phyloP scores from a whole-genome alignment of 441 rosid species.

The Brassica hybrid region DNA sequence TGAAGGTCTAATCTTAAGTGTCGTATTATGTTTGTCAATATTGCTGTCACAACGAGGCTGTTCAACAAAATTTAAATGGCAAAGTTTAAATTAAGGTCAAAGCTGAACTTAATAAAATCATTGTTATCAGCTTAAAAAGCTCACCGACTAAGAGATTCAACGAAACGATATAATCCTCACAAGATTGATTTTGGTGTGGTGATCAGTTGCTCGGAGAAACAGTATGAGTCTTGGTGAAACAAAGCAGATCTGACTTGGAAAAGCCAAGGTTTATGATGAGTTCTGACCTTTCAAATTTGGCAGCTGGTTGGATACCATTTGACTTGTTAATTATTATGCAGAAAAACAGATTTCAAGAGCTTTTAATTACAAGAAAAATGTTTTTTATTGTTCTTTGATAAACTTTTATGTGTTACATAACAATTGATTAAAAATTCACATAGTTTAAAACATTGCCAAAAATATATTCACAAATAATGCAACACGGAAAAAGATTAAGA shows the following conservation, averaged over 20 bases:
- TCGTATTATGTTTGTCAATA: neutral
- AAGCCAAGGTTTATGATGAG: neutral
- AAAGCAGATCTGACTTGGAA: neutral
- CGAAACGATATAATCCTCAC: slow-evolving; percentile 4
- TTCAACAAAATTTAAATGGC: neutral
- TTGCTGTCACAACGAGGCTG: slow-evolving; percentile 2
- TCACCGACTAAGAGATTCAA: neutral
- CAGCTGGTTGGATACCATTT: neutral
- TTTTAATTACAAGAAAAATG: neutral
- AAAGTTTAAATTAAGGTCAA: neutral
- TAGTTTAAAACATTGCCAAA: neutral
- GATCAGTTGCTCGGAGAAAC: neutral
- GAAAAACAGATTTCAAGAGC: neutral
- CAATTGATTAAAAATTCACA: neutral
- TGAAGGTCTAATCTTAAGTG: neutral
- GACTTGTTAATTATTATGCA: neutral
- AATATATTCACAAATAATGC: slow-evolving; percentile 13
- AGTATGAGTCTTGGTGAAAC: neutral
- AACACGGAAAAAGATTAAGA: slow-evolving; percentile 1
- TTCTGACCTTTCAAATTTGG: neutral
- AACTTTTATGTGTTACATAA: slow-evolving; percentile 5
- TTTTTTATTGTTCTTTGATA: too few species aligned
- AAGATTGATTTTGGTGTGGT: neutral
- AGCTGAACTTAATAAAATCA: neutral
- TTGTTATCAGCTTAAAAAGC: neutral